A percentile compares a stretch with the other conserved stretches of the same genome.
These are phyloP conservation scores for Sporobolomyces roseus DNA, from an alignment of 768 basidiomycete species.

Conservation along the genomic window DNA sequence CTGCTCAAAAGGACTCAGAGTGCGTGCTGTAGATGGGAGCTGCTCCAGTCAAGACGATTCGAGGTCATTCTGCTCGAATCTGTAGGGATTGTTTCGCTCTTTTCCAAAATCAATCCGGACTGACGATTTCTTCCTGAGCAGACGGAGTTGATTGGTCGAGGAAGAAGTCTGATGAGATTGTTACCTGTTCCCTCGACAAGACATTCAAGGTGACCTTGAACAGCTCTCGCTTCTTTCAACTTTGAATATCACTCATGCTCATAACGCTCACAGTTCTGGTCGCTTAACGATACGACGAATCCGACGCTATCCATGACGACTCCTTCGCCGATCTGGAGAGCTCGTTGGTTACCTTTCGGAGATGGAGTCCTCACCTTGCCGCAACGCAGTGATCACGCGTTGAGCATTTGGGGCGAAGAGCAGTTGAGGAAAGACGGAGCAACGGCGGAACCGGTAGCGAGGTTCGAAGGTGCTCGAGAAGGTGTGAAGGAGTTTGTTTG, in stretches of 20 bases:
- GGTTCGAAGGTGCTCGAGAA: constrained; percentile 75
- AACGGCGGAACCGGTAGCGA: constrained; percentile 59
- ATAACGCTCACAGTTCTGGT: constrained; percentile 38
- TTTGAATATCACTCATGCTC: constrained; percentile 2
- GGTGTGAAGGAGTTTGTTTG: constrained; percentile 98
- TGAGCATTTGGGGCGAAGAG: constrained; percentile 68
- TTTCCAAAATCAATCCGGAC: too few relatives aligned
- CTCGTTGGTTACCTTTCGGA: constrained; percentile 86
- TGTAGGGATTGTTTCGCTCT: constrained; percentile 2
- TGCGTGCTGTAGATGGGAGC: constrained; percentile 39
- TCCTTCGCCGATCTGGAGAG: constrained; percentile 88
- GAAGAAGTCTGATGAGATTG: constrained; percentile 65
- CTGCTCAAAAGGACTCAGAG: too few relatives aligned
- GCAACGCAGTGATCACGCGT: constrained; percentile 74
- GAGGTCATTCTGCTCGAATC: constrained; percentile 31
- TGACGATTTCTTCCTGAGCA: constrained; percentile 53
- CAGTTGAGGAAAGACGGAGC: constrained; percentile 24
- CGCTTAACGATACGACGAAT: constrained; percentile 36
- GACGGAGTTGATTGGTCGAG: constrained; percentile 96
- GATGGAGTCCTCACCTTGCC: constrained; percentile 79
- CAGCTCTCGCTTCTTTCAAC: too few relatives aligned
- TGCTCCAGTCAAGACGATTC: constrained; percentile 23
- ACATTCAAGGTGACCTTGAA: constrained; percentile 46
- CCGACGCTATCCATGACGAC: constrained; percentile 56
- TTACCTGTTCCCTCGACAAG: constrained; percentile 92